Evolutionary conservation across 2,329 filamentous ascomycete genomes (phyloP), one percentile per base, ranked within the genome.

Genomic region (Hypoxylon sp.): DNA sequence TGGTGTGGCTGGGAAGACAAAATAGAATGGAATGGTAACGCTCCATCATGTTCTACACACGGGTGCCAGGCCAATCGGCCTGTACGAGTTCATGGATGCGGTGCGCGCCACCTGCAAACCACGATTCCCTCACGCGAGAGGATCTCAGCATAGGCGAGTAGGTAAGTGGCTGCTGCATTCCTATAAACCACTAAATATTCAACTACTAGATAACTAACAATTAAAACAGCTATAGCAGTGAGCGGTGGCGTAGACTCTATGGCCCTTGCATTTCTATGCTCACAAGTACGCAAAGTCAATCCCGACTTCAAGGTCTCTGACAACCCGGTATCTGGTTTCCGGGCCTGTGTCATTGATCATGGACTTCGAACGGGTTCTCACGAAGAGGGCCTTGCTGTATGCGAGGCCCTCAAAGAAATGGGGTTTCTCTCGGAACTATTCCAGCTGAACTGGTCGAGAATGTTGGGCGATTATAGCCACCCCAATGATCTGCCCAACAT

Each of bases 211-310:
- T 20, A 7, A 20, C 46, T 48, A 25, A 52, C 32, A 17, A 42
- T 9, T 6, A n/a, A 7, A n/a, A 16, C 48, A 90, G 87, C 81
- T 44, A 75, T 97, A 51, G 94, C 92, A 11, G 78, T 97, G 55
- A 97, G 92, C 66, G 94, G 94, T 16, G 94, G 94, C 5, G 89
- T 94, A 27, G 94, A 99, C 71, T 97, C 93, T n/a, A 99, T 97
- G 92, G 93, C 93, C 19, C 77, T 99, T 53, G 91, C 91, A 46
- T 85, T 78, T 53, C 79, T 97, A 25, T 90, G 89, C 67, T 79
- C 77, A 37, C 71, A 75, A 34, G 63, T 80, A 25, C 70, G 71
- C 26, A 67, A 54, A 2, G 52, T 55, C 2, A 64, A 74, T 34
- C 65, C 64, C 2, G 51, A 60, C 17, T 63, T 75, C 55, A 71